Base-by-base conservation (phyloP, 116 monocot species). In the Posidonia oceanica region DNA sequence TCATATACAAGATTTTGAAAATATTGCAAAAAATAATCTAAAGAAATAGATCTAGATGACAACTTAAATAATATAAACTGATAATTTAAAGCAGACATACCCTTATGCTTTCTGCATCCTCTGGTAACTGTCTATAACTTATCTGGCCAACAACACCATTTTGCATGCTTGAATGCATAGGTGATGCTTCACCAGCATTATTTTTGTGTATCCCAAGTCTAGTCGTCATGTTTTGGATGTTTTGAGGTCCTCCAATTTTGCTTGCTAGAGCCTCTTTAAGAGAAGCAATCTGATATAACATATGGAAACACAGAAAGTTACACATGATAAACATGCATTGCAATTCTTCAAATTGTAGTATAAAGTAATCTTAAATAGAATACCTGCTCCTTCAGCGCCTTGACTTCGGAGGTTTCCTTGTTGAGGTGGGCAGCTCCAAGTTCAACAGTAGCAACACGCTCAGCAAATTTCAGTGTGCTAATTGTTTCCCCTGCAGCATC, bases 401-500 rank as follows among this genome's bases (percentile, higher is more conserved):
- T 93, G 18, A 86, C 77, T 73, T 99, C 98, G 52, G 81, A 76
- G 75, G 66, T 80, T 16, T 90, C 98, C 77, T 90, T 99, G 52
- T 99, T 99, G 42, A 86, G n/a, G 29, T 76, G 72, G 14, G 98
- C 93, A 67, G 85, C 84, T 54, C 98, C 98, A 77, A 99, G 90
- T 76, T 99, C 98, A 66, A 99, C 98, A 54, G 79, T 90, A 3
- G 98, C 87, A 75, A 99, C 98, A 63, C 98, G 81, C 60, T 99
- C 98, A 6, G 98, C 93, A 81, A 99, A 99, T 76, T 99, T 99
- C 23, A 99, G 84, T 14, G 98, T 99, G 79, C 98, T 90, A 39
- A 99, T 77, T 13, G 93, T 99, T 76, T 99, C 98, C 37, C 90
- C 93, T 57, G 80, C 23, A 55, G 98, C 86, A 83, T 99, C 98